Evolutionary conservation across 78 protist genomes (phyloP).

Genomic region (Dictyostelium capitatum): DNA sequence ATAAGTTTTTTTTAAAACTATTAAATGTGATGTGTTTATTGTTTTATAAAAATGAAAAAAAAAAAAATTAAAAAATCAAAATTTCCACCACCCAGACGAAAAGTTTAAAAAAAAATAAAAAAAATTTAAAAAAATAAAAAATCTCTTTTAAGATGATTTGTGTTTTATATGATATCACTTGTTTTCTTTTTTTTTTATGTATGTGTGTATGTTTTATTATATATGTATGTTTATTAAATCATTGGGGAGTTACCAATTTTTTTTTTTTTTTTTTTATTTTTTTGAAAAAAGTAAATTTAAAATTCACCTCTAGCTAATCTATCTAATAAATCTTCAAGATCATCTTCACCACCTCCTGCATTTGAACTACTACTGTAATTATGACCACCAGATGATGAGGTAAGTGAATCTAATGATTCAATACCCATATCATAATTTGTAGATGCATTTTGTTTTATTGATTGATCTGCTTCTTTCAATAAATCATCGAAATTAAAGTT

Average conservation of each 20-base stretch:
- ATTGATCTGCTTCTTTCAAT: conserved; percentile 8
- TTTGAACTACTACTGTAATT: background rate
- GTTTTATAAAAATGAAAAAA: background rate
- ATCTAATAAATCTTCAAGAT: conserved; percentile 39
- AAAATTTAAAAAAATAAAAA: no score
- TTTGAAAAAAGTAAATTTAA: background rate
- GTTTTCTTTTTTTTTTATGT: no score
- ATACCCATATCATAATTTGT: conserved; percentile 27
- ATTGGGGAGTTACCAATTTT: no score
- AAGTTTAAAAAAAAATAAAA: no score
- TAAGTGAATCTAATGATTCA: background rate
- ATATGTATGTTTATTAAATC: no score
- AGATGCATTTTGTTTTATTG: background rate
- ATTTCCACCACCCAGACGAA: no score
- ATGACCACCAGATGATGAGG: background rate
- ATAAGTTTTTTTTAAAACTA: background rate
- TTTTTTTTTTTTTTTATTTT: no score
- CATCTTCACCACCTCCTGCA: background rate
- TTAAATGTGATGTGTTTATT: background rate
- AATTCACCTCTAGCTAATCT: conserved; percentile 63
- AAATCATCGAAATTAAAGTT: conserved; percentile 60
- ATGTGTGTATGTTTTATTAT: no score
- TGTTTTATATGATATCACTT: no score
- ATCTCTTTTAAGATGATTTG: no score
- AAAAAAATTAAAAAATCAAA: background rate